Evolutionary conservation across 2,329 filamentous ascomycete genomes (phyloP).

Genomic region (Cercospora zeina): DNA sequence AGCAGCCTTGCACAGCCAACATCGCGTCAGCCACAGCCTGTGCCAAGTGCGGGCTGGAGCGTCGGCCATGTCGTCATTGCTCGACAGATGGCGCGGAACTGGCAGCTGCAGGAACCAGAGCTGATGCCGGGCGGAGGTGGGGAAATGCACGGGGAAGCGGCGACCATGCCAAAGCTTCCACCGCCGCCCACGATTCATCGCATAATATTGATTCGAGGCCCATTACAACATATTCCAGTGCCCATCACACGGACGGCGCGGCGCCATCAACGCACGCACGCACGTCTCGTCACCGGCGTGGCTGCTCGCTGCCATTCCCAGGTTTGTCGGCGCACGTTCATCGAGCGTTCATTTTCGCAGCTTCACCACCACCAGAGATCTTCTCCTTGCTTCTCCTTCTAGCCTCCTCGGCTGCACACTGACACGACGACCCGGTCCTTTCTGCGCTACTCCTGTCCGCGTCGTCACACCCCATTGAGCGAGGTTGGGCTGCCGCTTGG

Average conservation of each 20-base stretch:
- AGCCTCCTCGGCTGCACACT: not conserved
- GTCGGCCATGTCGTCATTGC: too few relatives aligned
- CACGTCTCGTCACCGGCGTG: too few relatives aligned
- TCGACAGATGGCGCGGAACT: too few relatives aligned
- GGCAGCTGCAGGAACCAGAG: conserved; percentile 14
- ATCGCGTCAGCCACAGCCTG: too few relatives aligned
- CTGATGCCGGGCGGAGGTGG: not conserved
- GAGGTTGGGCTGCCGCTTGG: conserved; percentile 8
- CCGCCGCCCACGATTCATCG: too few relatives aligned
- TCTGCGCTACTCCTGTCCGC: not conserved
- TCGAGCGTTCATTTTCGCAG: not conserved
- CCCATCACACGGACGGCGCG: too few relatives aligned
- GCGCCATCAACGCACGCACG: too few relatives aligned
- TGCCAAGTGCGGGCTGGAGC: too few relatives aligned
- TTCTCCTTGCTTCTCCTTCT: not conserved
- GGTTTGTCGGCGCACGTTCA: not conserved
- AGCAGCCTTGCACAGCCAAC: too few relatives aligned
- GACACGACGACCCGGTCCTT: not conserved
- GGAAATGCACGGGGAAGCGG: not conserved
- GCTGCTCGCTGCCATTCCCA: too few relatives aligned
- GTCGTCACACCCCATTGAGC: not conserved
- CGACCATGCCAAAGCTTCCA: not conserved
- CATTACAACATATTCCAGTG: too few relatives aligned
- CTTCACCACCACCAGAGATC: not conserved
- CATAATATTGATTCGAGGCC: too few relatives aligned